Evolutionary conservation across 2,329 filamentous ascomycete genomes (phyloP), one percentile per base, ranked within the genome.

Genomic region (Amauroascus niger): DNA sequence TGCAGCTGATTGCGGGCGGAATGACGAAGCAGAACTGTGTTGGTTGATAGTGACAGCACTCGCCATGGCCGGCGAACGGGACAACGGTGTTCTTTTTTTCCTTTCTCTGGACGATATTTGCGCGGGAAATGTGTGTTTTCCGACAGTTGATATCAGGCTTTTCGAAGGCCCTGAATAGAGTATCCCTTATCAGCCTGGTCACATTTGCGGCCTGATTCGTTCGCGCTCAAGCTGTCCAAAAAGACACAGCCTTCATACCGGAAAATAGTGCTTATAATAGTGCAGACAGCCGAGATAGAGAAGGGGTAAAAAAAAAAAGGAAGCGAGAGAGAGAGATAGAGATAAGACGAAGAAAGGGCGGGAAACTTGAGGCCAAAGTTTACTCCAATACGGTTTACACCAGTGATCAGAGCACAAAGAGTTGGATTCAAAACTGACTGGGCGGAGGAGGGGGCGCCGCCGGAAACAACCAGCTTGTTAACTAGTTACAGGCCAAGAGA

Each of bases 1-100:
- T 9, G 53, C 33, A n/a, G 55, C 35, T 24, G 43, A 33, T 30
- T 53, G 52, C 1, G 54, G 16, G 32, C 28, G 53, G 2, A 45
- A 16, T 44, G 33, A 50, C 16, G 57, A 37, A 16, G 33, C 39
- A 13, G 54, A 54, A 8, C 46, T n/a, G 39, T 53, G 57, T 39
- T 51, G 37, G n/a, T 43, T 51, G 24, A 35, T 43, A 33, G 46
- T 47, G 26, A 46, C 41, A 5, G 52, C 53, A 16, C 53, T 52
- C 45, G 58, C 56, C 58, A 60, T 60, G 54, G 24, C 33, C 16
- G 22, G 14, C n/a, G n/a, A 6, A 35, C 13, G 33, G 9, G 14
- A n/a, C 13, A 35, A 11, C 33, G 33, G 6, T 3, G 6, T 14
- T 11, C 8, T 35, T 30, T 49, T 22, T n/a, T n/a, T n/a, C n/a